A percentile compares a stretch with the other conserved stretches of the same genome.
phyloP scores from a whole-genome alignment of 352 stramenopile genomes.

The Pythium vanterpoolii region DNA sequence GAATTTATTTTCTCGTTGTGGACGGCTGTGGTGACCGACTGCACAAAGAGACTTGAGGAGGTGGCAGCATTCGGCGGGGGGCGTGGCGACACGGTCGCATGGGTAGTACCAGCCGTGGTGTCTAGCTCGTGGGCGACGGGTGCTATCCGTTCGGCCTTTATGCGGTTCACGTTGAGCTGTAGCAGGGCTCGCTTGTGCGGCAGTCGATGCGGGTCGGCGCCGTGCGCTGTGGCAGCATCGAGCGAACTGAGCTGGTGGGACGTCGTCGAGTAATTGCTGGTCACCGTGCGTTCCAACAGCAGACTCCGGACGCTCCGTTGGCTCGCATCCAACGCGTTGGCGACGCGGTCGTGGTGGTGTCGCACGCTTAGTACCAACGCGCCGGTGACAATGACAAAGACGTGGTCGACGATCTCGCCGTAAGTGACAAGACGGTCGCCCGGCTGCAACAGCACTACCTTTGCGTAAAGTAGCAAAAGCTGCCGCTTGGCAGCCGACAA shows the following conservation, averaged over 20 bases:
- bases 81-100: not conserved
- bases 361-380: constrained; percentile 38
- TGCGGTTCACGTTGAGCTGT: constrained; percentile 24
- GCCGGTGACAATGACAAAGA: constrained; percentile 48
- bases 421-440: constrained; percentile 41
- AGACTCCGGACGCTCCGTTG: constrained; percentile 54
- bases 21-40: constrained; percentile 53
- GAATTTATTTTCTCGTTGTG: constrained; percentile 22
- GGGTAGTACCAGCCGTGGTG: not conserved
- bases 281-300: constrained; percentile 51
- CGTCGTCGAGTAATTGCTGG: constrained; percentile 68
- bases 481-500: constrained; percentile 32
- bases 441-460: constrained; percentile 22
- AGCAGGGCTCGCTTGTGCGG: constrained; percentile 25
- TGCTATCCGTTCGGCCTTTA: constrained; percentile 4
- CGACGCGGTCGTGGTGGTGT: constrained; percentile 35
- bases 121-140: not conserved
- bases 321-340: constrained; percentile 40
- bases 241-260: constrained; percentile 47
- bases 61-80: not conserved
- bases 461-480: constrained; percentile 36
- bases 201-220: constrained; percentile 1
- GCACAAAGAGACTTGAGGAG: constrained; percentile 30
- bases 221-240: constrained; percentile 9
- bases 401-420: constrained; percentile 38